phyloP scores from a whole-genome alignment of 495 filamentous ascomycete genomes.

The Daldinia decipiens region DNA sequence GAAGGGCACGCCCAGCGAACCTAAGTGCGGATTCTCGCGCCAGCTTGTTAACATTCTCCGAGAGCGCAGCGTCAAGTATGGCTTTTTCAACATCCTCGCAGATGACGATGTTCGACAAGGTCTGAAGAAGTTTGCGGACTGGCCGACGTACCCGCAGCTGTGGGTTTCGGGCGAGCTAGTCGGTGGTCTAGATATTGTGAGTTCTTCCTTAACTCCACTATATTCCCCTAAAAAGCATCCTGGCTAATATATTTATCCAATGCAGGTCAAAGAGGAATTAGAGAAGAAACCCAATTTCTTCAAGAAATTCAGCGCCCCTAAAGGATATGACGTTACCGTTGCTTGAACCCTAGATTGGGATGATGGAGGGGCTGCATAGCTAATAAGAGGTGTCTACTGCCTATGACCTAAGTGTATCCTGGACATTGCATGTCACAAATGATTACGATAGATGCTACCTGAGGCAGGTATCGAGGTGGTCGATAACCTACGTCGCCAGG shows the following conservation, averaged over 20 bases:
- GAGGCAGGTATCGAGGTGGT: neutral
- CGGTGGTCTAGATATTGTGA: slow-evolving; percentile 95
- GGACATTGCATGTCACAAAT: neutral
- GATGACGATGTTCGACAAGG: slow-evolving; percentile 98
- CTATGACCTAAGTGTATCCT: neutral
- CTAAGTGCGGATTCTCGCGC: slow-evolving; percentile 94
- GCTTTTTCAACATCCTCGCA: slow-evolving; percentile 98
- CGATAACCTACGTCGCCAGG: neutral
- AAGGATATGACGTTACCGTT: slow-evolving; percentile 48
- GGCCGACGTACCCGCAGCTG: slow-evolving; percentile 96
- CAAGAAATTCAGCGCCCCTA: slow-evolving; percentile 68
- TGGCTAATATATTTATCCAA: slow-evolving; percentile 33
- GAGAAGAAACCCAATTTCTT: slow-evolving; percentile 78
- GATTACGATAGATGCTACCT: neutral
- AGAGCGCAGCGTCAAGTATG: slow-evolving; percentile 91
- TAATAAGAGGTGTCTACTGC: neutral
- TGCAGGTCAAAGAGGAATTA: slow-evolving; percentile 70
- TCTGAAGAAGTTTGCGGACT: slow-evolving; percentile 92
- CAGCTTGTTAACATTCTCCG: slow-evolving; percentile 86
- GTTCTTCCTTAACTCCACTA: slow-evolving; percentile 51
- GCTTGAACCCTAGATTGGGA: slow-evolving; percentile 23
- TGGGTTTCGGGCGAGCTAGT: slow-evolving; percentile 85
- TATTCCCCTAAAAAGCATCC: neutral
- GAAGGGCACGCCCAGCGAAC: slow-evolving; percentile 88
- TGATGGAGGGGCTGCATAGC: neutral